Percentiles rank a stretch among this genome's conserved stretches.
phyloP scores from a whole-genome alignment of 352 stramenopile species.

The Pythium apleroticum region DNA sequence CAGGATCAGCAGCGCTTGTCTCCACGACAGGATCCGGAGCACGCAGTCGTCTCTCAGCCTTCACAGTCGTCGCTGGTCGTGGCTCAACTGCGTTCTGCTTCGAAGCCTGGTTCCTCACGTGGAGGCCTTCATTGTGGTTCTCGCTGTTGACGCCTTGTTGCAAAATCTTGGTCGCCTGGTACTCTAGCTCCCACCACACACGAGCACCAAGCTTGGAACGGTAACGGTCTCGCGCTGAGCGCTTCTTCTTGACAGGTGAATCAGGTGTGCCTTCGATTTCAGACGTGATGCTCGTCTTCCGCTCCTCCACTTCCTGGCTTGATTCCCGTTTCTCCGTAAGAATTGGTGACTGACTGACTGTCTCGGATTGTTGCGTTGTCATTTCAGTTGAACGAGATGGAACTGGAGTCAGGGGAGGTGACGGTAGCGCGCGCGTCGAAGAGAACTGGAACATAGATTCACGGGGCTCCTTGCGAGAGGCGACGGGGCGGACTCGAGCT shows the following conservation, averaged over 20 bases:
- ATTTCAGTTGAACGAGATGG: not conserved
- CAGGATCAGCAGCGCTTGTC: not conserved
- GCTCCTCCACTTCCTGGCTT: not conserved
- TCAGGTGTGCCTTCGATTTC: not conserved
- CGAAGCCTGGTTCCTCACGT: not conserved
- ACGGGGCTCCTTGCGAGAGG: not conserved
- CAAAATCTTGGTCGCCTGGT: constrained; percentile 33
- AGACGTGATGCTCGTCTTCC: not conserved
- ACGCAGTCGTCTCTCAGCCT: not conserved
- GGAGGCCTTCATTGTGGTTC: not conserved
- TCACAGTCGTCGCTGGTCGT: not conserved
- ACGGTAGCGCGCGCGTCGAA: not conserved
- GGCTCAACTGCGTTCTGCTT: not conserved
- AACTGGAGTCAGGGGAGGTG: not conserved
- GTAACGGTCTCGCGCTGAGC: constrained; percentile 29
- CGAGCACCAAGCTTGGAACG: constrained; percentile 52
- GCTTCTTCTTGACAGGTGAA: constrained; percentile 14
- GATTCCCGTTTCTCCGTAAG: not conserved
- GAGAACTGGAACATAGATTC: constrained; percentile 12
- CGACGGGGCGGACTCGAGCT: not conserved
- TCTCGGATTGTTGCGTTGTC: not conserved
- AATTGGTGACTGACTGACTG: not conserved
- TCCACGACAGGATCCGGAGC: not conserved
- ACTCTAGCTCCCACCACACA: constrained; percentile 72
- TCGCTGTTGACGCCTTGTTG: constrained; percentile 1